Percentiles rank a stretch among this genome's conserved stretches.
Conservation (phyloP, 352 stramenopile genomes). For the Pythium phragmiticola region DNA sequence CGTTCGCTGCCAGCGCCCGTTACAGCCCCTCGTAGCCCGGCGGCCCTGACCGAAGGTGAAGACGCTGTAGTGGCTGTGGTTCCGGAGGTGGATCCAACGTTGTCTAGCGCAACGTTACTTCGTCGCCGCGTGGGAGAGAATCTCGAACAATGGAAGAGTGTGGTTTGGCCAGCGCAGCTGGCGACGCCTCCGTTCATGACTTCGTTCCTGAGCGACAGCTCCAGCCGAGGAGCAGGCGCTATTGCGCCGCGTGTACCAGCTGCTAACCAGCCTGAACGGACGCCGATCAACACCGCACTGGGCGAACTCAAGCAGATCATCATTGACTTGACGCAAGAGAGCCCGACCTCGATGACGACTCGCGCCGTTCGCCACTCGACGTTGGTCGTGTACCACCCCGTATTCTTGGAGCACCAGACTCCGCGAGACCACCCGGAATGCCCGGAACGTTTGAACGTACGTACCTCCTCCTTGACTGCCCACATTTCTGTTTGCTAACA, state of each 20-base stretch:
- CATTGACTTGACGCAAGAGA: conserved; percentile 72
- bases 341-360: conserved; percentile 26
- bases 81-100: neutral
- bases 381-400: conserved; percentile 77
- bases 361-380: conserved; percentile 35
- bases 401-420: conserved; percentile 84
- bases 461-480: conserved; percentile 17
- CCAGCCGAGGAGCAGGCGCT: neutral
- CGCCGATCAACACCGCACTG: conserved; percentile 43
- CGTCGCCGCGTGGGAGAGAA: conserved; percentile 23
- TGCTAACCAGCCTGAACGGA: conserved; percentile 8
- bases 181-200: conserved; percentile 28
- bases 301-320: conserved; percentile 78
- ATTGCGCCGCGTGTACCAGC: neutral
- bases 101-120: conserved; percentile 10
- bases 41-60: neutral
- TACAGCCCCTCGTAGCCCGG: neutral
- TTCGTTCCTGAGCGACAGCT: conserved; percentile 21
- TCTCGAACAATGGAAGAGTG: conserved; percentile 56
- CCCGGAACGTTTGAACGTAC: conserved; percentile 74
- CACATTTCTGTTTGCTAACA: neutral
- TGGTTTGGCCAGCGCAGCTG: conserved; percentile 61
- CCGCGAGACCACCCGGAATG: conserved; percentile 82
- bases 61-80: neutral
- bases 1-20: conserved; percentile 38